Evolutionary conservation across 345 rosid genomes (phyloP), one percentile per base, ranked within the genome.

Genomic region (Dimocarpus longan): DNA sequence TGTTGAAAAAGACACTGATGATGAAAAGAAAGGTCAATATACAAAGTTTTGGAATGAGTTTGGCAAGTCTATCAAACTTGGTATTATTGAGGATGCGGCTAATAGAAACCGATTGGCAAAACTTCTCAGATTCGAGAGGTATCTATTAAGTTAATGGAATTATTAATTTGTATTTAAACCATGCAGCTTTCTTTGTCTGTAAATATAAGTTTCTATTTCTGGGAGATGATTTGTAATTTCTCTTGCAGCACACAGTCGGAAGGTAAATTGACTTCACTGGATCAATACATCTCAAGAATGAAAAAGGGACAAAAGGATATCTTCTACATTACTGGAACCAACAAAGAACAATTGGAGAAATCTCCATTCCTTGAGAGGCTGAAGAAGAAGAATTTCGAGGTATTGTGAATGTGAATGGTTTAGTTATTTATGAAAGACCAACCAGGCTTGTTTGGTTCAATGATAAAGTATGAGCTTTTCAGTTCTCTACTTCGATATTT

Each of bases 311-410:
- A 96, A 68, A 96, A 93, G 80, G 99, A 96, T 74, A 87, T 93
- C 77, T 94, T 96, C 77, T 94, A 94, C 90, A 94, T 96, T n/a
- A 96, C 99, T 7, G 99, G 99, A 81, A 79, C 88, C 73, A 91
- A 85, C 97, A 94, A 93, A 84, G 99, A 91, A 80, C 99, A 94
- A 43, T 43, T 96, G 80, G 98, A 94, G 86, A 91, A 91, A 74
- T 96, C 99, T 79, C 99, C 98, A 44, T 94, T 96, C 88, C 90
- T 96, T 3, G 99, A 94, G 87, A 89, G 97, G 83, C 99, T 96
- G n/a, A 88, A 84, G 87, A 94, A 91, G 89, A 93, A 96, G 85
- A 93, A 93, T 75, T 96, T 87, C 16, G 98, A 94, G 98, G 99
- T 91, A 40, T 3, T 28, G 72, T 48, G 62, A 26, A 75, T 28